These are phyloP conservation scores for Euphorbia pulcherrima DNA, from an alignment of 345 rosid genomes.

Conservation along the genomic window DNA sequence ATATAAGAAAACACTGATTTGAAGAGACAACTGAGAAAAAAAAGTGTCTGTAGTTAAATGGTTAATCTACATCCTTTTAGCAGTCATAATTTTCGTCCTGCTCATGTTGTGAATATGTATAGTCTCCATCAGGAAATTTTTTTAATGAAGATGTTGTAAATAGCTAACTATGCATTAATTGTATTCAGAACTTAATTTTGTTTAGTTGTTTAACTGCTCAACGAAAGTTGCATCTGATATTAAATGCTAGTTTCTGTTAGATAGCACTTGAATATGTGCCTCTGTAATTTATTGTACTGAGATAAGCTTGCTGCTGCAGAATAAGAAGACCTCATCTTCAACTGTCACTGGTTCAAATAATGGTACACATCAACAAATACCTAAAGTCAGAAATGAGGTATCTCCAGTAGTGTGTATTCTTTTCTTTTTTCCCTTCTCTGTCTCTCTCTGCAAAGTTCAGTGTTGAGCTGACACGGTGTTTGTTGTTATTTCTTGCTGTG, in stretches of 20 bases:
- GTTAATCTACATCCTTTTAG: not conserved
- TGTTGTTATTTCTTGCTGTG: not conserved
- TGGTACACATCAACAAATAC: constrained; percentile 27
- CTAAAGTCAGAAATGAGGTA: constrained; percentile 52
- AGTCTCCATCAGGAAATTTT: too few species aligned
- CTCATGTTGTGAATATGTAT: too few species aligned
- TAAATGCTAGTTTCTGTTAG: not conserved
- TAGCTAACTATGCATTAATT: too few species aligned
- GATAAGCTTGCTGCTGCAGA: constrained; percentile 39
- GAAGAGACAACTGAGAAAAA: too few species aligned
- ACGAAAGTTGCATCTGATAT: too few species aligned
- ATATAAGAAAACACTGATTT: too few species aligned
- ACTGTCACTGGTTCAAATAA: constrained; percentile 35
- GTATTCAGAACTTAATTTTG: not conserved
- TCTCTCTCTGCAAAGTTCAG: too few species aligned
- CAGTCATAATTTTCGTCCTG: too few species aligned
- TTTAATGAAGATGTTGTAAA: too few species aligned
- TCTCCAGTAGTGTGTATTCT: not conserved
- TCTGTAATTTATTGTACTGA: not conserved
- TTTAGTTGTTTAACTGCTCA: too few species aligned
- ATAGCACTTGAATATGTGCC: too few species aligned
- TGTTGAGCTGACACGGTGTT: too few species aligned
- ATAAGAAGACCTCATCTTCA: constrained; percentile 44
- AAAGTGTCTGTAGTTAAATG: not conserved
- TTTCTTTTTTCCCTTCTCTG: not conserved